A percentile compares a stretch with the other conserved stretches of the same genome.
phyloP scores from a whole-genome alignment of 1,284 basidiomycete genomes.

The Ganoderma lingzhi region DNA sequence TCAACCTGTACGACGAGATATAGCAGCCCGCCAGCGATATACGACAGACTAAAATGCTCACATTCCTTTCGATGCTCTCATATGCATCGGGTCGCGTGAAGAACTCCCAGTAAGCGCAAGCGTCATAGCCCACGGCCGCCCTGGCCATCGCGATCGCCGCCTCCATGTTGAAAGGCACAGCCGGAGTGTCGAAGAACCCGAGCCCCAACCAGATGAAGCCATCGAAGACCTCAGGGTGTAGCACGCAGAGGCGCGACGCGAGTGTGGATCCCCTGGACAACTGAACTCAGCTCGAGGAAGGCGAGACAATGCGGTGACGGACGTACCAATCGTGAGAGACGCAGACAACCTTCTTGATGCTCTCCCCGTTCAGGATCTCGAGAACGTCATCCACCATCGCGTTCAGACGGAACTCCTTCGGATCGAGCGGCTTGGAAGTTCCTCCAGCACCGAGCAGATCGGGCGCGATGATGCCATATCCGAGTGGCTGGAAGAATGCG shows the following conservation, averaged over 20 bases:
- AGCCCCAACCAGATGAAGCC: constrained; percentile 51
- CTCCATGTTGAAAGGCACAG: constrained; percentile 38
- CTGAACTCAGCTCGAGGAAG: not conserved
- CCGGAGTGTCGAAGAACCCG: constrained; percentile 45
- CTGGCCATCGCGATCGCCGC: constrained; percentile 36
- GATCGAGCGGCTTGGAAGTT: constrained; percentile 55
- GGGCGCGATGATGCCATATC: constrained; percentile 57
- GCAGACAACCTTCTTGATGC: constrained; percentile 46
- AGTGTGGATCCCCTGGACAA: constrained; percentile 47
- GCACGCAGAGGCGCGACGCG: constrained; percentile 46
- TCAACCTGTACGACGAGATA: constrained; percentile 18
- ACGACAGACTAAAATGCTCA: not conserved
- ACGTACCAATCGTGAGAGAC: constrained; percentile 57
- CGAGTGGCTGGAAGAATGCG: constrained; percentile 47
- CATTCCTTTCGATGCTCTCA: constrained; percentile 39
- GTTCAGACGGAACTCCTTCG: constrained; percentile 46
- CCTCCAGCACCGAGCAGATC: constrained; percentile 61
- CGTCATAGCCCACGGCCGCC: constrained; percentile 41
- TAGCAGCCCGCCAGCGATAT: not conserved
- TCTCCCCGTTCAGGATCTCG: constrained; percentile 53
- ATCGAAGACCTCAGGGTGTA: constrained; percentile 47
- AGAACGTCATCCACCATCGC: constrained; percentile 51
- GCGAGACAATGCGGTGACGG: not conserved
- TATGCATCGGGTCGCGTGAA: constrained; percentile 42
- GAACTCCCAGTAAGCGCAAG: constrained; percentile 51